Base-by-base conservation (phyloP, 768 basidiomycete species). In the Crucibulum laeve region DNA sequence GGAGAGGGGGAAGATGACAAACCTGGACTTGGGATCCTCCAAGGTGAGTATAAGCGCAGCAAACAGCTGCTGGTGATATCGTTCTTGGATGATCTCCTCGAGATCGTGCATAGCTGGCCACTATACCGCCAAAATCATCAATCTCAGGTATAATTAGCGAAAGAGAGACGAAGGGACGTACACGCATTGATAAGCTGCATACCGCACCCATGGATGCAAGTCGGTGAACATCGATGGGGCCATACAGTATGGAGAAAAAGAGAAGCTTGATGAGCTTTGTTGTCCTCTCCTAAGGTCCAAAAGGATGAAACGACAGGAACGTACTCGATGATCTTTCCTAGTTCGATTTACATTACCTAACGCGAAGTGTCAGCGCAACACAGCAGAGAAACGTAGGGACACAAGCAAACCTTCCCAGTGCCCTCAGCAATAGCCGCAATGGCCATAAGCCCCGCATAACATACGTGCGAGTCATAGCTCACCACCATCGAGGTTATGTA, bases 141-240 rank as follows among this genome's bases (percentile, higher is more conserved):
- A 30, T 30, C 25, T 2, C 10, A 38, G 24, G 17, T 19, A 8
- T 3, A 18, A 30, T 34, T 21, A 13, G 22, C 13, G 18, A 11
- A 22, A 2, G 34, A 40, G 25, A 38, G 21, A 39, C 40, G 30
- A 33, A 28, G 3, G 3, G 6, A 70, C 73, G 53, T 71, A 91
- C 89, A 91, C 71, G 72, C 89, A 91, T 66, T 93, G 91, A 63
- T 88, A 89, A 34, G 91, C 88, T 2, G 89, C 90, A 48, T 73
- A 63, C 47, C 86, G 54, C 52, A 91, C 87, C 61, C 75, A 70
- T 3, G 91, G 90, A 65, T 93, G 84, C 0, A 79, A 58, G 58
- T 95, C 91, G 22, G 69, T 67, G 56, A 91, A 90, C 73, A 85
- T 80, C 0, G 87, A 88, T 0, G 76, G 73, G 13, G 91, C 84